Base-by-base conservation (phyloP, 257 asterid species). In the Mitragyna speciosa region DNA sequence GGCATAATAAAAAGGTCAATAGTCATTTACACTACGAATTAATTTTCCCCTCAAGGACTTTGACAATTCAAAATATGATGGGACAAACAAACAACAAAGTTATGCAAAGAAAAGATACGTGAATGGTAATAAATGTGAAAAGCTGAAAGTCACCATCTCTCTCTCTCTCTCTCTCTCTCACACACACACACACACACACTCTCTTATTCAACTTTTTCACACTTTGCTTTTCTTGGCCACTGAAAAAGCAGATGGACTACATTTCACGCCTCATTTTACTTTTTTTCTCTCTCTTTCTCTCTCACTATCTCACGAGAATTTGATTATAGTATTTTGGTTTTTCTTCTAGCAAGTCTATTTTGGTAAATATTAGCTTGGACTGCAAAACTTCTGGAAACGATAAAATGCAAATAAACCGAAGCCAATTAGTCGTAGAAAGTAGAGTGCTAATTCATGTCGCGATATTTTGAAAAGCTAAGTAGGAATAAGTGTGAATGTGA, bases 51-150 rank as follows among this genome's bases (percentile, higher is more conserved):
- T 52, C 22, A 52, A 15, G 12, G 1, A 52, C 22, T 52, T 52
- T 17, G 5, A 16, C 5, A 5, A 52, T 14, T 16, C 59, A 52
- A 76, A n/a, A 39, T 61, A 31, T 19, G 51, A 48, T 67, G 67
- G 65, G 11, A 51, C 54, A 68, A 58, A 70, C 58, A 70, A 69
- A 78, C 75, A 67, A 56, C 41, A 26, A 58, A 63, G 72, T 65
- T 68, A 47, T 64, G 82, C 77, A 70, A 26, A n/a, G 24, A 26
- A 76, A 43, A 76, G 77, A 78, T 78, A 79, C 86, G 86, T 82
- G 81, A 75, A 73, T 47, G 80, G 80, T 84, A 77, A 85, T 78
- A 76, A 87, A 85, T 85, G 90, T 87, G 82, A 80, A 89, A 89
- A 80, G 87, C 79, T 72, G 86, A 79, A 52, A 80, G 70, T 83